A percentile compares a stretch with the other conserved stretches of the same genome.
Evolutionary conservation across 192 early-diverging fungal genomes (phyloP).

Genomic region (Umbelopsis sp.): DNA sequence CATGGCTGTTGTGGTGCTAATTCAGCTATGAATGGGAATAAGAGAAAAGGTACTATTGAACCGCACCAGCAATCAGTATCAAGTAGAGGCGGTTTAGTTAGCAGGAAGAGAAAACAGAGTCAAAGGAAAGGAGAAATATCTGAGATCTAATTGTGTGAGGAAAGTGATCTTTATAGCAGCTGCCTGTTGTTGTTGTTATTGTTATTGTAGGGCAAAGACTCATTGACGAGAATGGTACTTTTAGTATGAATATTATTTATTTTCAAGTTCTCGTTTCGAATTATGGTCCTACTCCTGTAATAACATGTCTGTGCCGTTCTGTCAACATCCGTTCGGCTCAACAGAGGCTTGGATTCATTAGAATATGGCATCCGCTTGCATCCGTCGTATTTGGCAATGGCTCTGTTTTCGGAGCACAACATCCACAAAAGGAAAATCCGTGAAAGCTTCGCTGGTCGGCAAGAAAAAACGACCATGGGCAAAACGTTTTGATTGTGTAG

Average conservation of each 20-base stretch:
- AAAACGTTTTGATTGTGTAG: no score
- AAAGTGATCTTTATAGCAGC: constrained; percentile 17
- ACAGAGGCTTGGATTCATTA: no score
- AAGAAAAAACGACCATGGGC: no score
- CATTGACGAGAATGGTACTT: constrained; percentile 6
- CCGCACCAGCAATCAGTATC: neutral
- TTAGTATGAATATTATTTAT: neutral
- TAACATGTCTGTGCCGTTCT: no score
- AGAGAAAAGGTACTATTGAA: neutral
- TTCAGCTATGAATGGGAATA: neutral
- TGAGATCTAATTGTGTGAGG: constrained; percentile 12
- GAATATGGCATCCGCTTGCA: no score
- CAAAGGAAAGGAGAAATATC: constrained; percentile 20
- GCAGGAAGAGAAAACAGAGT: constrained; percentile 4
- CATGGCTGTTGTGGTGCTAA: neutral
- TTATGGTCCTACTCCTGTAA: no score
- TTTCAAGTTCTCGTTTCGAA: neutral
- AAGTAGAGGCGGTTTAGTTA: neutral
- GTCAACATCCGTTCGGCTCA: no score
- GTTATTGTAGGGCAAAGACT: constrained; percentile 20
- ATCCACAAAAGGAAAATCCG: no score
- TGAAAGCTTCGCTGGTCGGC: no score
- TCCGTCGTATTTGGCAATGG: no score
- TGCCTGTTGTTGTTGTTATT: constrained; percentile 19
- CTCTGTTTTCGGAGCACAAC: no score